phyloP scores from a whole-genome alignment of 2,329 filamentous ascomycete genomes.

The Mycosphaerella sp. region DNA sequence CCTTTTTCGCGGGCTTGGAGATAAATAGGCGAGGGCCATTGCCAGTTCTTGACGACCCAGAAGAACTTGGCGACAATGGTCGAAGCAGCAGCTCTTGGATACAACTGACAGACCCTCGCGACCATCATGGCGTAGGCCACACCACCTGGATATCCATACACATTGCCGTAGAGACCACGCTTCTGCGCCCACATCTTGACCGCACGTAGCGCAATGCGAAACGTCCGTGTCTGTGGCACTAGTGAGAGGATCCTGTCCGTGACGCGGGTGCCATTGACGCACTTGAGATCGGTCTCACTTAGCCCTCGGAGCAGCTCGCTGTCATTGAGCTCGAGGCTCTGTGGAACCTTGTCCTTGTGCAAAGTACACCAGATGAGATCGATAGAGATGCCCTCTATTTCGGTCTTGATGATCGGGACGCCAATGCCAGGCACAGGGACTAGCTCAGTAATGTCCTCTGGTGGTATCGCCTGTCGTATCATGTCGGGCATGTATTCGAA shows the following conservation, averaged over 20 bases:
- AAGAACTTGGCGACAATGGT: slow-evolving; percentile 94
- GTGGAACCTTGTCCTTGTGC: slow-evolving; percentile 38
- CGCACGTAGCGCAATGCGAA: slow-evolving; percentile 79
- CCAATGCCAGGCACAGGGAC: slow-evolving; percentile 83
- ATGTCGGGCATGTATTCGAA: slow-evolving; percentile 82
- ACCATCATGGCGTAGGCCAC: slow-evolving; percentile 99
- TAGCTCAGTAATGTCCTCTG: slow-evolving; percentile 76
- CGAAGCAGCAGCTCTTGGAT: slow-evolving; percentile 83
- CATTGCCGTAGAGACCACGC: slow-evolving; percentile 90
- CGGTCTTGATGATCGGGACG: slow-evolving; percentile 96
- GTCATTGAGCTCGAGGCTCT: slow-evolving; percentile 70
- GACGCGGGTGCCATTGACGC: slow-evolving; percentile 88
- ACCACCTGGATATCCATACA: slow-evolving; percentile 92
- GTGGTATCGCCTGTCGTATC: slow-evolving; percentile 67
- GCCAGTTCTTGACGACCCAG: slow-evolving; percentile 81
- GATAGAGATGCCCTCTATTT: slow-evolving; percentile 84
- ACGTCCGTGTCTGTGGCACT: slow-evolving; percentile 84
- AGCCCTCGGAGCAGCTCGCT: slow-evolving; percentile 78
- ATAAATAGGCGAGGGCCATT: slow-evolving; percentile 88
- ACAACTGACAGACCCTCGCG: slow-evolving; percentile 90
- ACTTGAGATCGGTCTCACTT: slow-evolving; percentile 79
- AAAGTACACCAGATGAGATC: slow-evolving; percentile 67
- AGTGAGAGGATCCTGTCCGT: slow-evolving; percentile 86
- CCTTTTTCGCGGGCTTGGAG: slow-evolving; percentile 82
- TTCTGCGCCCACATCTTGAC: slow-evolving; percentile 95